phyloP scores from a whole-genome alignment of 2,329 filamentous ascomycete species.

The Cladosporium halotolerans region DNA sequence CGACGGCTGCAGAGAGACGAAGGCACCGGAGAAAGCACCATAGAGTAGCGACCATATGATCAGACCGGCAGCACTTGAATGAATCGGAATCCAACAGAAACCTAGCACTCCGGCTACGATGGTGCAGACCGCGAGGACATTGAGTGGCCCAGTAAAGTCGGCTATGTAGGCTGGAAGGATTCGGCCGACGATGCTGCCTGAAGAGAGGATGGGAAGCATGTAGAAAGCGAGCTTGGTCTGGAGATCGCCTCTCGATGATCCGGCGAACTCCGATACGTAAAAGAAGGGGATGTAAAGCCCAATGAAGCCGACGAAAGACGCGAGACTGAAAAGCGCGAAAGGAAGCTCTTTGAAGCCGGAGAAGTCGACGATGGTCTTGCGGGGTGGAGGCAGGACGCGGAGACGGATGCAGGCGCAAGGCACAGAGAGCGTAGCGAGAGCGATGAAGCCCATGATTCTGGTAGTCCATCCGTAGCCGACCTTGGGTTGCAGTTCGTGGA shows the following conservation, averaged over 20 bases:
- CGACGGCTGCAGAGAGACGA: constrained; percentile 32
- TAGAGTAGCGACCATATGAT: constrained; percentile 28
- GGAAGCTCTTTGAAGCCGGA: constrained; percentile 32
- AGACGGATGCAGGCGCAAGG: constrained; percentile 16
- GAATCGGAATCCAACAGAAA: constrained; percentile 51
- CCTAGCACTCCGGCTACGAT: constrained; percentile 40
- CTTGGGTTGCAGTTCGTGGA: constrained; percentile 24
- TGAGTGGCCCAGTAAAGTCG: constrained; percentile 49
- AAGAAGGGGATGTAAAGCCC: constrained; percentile 37
- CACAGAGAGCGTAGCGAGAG: constrained; percentile 22
- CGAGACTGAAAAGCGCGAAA: constrained; percentile 28
- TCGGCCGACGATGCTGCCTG: constrained; percentile 29
- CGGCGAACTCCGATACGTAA: constrained; percentile 34
- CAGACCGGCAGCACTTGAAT: constrained; percentile 23
- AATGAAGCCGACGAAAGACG: constrained; percentile 29
- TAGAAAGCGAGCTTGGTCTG: constrained; percentile 29
- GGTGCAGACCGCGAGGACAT: constrained; percentile 38
- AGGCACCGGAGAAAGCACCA: constrained; percentile 34
- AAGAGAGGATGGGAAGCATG: constrained; percentile 32
- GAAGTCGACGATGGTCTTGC: constrained; percentile 31
- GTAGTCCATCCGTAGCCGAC: constrained; percentile 51
- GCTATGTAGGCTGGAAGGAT: constrained; percentile 44
- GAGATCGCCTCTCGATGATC: constrained; percentile 16
- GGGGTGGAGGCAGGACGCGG: constrained; percentile 27
- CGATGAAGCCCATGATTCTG: constrained; percentile 43